Base-by-base conservation (phyloP, 2,329 filamentous ascomycete species). In the Colletotrichum orchidophilum region DNA sequence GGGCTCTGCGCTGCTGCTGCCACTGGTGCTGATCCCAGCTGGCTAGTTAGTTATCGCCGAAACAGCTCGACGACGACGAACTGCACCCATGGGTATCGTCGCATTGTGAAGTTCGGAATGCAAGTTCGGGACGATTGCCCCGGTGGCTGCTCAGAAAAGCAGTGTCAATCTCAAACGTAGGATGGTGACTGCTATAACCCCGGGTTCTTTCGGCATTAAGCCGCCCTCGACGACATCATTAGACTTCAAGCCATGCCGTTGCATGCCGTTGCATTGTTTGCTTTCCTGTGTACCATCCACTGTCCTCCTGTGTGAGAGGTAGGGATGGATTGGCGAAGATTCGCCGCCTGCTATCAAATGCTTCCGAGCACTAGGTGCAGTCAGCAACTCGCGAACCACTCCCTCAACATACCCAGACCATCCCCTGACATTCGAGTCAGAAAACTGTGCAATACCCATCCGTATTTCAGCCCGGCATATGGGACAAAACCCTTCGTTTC, bases 371-470 rank as follows among this genome's bases (percentile, higher is more conserved):
- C 15, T 24, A 42, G 18, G 33, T 63, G 65, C 50, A 63, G 50
- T 31, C 29, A 52, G 15, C 27, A 63, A 27, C 15, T 60, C 26
- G 33, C 21, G 31, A 57, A 18, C n/a, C 9, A 46, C 39, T 31
- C 24, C 64, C 64, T 46, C 21, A 50, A 50, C 31, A 50, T 7
- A 5, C 42, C 29, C 26, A 21, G 13, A 12, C 39, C 39, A 46
- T 46, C n/a, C 53, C 21, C 27, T 50, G 46, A 9, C 33, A 46
- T 64, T 54, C 66, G 66, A 66, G 67, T 66, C 62, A 66, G 62
- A 65, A 53, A 18, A 31, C 27, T 33, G 54, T 31, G n/a, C n/a
- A n/a, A n/a, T n/a, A n/a, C n/a, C n/a, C n/a, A n/a, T 13, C 33
- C 61, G 39, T n/a, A n/a, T 54, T 21, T 24, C 49, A 54, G 31